Evolutionary conservation across 208 protist genomes (phyloP), one percentile per base, ranked within the genome.

Genomic region (Porcisia hertigi): DNA sequence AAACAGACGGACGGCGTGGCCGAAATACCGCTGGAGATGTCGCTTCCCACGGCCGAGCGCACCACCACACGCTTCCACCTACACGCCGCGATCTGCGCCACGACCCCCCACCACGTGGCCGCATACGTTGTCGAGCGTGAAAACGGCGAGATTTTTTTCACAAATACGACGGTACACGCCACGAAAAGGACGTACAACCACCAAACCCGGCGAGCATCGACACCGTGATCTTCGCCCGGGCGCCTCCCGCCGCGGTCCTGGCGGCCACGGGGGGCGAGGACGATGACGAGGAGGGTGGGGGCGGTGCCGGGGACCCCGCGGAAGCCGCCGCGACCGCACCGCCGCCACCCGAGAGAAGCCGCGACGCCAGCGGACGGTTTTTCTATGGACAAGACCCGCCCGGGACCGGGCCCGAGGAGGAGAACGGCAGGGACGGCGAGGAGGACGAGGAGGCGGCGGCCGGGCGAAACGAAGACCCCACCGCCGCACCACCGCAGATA

Each of bases 81-180:
- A 4, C 59, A 64, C 59, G 59, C 59, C 30, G 59, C 34, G 30
- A 34, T 64, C 59, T 64, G 59, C 59, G 59, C 30, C 59, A 64
- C 59, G 59, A 34, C 59, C 3, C 2, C 59, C 23, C 12, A 20
- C 1, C 59, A 64, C 59, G 59, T 34, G 30, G 59, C 14, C 59
- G 30, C 30, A 43, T 64, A 64, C n/a, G 59, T 41, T 1, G 23
- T 1, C 0, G 0, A 1, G 11, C 54, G 54, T 7, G 54, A 58
- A n/a, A 14, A n/a, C 2, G 11, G 11, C 11, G 3, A 14, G 20
- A 14, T 20, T 7, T 0, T 20, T n/a, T 58, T 2, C 54, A 58
- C 59, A 4, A 14, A 12, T 64, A 41, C 59, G 59, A 64, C 59
- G 59, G 59, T 2, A 64, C 59, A 6, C 1, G 0, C 6, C 59